Base-by-base conservation (phyloP, 2,329 filamentous ascomycete genomes). In the Trichoderma afroharzianum region DNA sequence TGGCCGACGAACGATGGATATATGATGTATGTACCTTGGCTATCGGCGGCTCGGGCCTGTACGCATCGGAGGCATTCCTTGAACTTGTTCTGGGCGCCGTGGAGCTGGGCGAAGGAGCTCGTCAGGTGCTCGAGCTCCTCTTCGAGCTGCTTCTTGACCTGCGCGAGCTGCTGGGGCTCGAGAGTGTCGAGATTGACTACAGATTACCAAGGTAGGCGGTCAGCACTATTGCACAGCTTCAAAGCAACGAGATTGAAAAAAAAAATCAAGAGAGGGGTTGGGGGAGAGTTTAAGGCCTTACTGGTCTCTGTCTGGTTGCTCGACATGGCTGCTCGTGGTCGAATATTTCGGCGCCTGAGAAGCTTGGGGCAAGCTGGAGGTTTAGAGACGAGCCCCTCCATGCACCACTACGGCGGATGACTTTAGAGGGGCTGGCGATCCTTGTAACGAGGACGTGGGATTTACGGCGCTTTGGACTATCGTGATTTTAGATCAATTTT, bases 81-180 rank as follows among this genome's bases (percentile, higher is more conserved):
- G 85, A 99, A 99, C 81, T 97, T 97, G 68, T 90, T 88, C 81
- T 98, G 96, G 3, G 96, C 96, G 67, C 91, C 91, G 74, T 95
- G 93, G 2, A 99, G 90, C 80, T 97, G 96, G 64, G 92, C 88
- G 84, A 97, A 97, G 11, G 96, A 98, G 71, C 86, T 88, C 2
- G 94, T 97, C 75, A 99, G 89, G 84, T 98, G 95, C 80, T 97
- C 94, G 75, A 99, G 91, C 83, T 99, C 96, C 78, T 96, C 92
- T 81, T 97, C 95, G 75, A 99, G 91, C 81, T 98, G 95, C 82
- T 96, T 94, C 86, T 99, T 98, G 76, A 99, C 91, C 77, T 94
- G 90, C 76, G 90, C 91, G 76, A 99, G 92, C 83, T 98, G 95
- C 75, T 93, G 93, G 30, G 91, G 87, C 77, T 92, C 92, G 78